Conservation (phyloP, 768 basidiomycete genomes). For the Amylocystis lapponica region DNA sequence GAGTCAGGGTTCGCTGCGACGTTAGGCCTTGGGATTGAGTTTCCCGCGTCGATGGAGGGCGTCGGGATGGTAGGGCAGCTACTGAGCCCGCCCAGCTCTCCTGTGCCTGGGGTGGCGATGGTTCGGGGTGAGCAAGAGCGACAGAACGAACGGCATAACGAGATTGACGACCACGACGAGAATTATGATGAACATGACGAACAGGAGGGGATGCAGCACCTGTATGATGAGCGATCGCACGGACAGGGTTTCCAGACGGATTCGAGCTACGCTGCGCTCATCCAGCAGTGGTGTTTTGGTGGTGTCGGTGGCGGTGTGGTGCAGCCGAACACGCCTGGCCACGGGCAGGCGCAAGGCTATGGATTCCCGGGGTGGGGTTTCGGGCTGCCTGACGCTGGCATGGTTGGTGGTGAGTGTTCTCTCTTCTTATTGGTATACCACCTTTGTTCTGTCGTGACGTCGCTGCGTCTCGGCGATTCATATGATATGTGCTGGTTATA, state of each 20-base stretch:
- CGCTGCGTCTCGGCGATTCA: too few species aligned
- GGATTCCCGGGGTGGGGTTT: constrained; percentile 22
- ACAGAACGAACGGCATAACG: not conserved
- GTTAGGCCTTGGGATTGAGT: not conserved
- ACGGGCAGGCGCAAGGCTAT: constrained; percentile 14
- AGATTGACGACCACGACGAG: not conserved
- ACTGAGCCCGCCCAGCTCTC: constrained; percentile 18
- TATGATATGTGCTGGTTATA: too few species aligned
- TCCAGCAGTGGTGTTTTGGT: constrained; percentile 67
- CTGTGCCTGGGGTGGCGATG: constrained; percentile 1
- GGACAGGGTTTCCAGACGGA: constrained; percentile 7
- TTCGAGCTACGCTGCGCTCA: constrained; percentile 51
- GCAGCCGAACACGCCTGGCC: constrained; percentile 12
- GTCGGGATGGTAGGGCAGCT: constrained; percentile 9
- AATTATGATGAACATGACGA: not conserved
- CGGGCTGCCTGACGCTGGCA: constrained; percentile 18
- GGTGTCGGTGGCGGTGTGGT: constrained; percentile 9
- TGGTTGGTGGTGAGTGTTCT: constrained; percentile 23
- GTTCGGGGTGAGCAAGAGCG: not conserved
- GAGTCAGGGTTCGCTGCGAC: not conserved
- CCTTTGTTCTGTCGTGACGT: too few species aligned
- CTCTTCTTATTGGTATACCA: not conserved
- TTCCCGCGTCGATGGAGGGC: not conserved
- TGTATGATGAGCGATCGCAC: too few species aligned
- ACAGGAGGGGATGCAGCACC: not conserved